A percentile compares a stretch with the other conserved stretches of the same genome.
Evolutionary conservation across 1,284 basidiomycete genomes (phyloP).

Genomic region (Kalmanozyma brasiliensis): DNA sequence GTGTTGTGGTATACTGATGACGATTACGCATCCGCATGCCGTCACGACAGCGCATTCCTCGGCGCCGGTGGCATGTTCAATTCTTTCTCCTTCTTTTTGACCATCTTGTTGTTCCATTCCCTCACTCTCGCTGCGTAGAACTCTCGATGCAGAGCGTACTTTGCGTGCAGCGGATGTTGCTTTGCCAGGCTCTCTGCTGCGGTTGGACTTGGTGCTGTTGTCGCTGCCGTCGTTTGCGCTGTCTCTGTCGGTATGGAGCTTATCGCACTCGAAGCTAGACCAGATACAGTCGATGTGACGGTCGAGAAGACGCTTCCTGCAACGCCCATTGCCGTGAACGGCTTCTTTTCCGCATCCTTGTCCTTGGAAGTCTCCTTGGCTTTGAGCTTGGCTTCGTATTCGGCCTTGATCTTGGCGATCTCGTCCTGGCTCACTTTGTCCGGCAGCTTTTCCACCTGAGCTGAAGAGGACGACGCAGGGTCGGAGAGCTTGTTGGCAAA

Average conservation of each 20-base stretch:
- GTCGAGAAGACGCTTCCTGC: slow-evolving; percentile 42
- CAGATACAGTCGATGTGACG: slow-evolving; percentile 36
- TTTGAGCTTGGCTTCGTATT: slow-evolving; percentile 44
- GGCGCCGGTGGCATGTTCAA: slow-evolving; percentile 54
- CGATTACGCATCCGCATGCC: too few relatives aligned
- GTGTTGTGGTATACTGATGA: too few relatives aligned
- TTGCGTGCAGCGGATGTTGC: slow-evolving; percentile 36
- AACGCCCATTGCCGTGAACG: slow-evolving; percentile 25
- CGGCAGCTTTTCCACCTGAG: slow-evolving; percentile 21
- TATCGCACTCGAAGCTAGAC: slow-evolving; percentile 33
- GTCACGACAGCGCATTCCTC: slow-evolving; percentile 27
- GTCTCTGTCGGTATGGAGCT: slow-evolving; percentile 14
- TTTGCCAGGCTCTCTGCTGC: slow-evolving; percentile 16
- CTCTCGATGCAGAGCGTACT: slow-evolving; percentile 56
- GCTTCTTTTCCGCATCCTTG: slow-evolving; percentile 24
- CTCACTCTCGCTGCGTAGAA: slow-evolving; percentile 53
- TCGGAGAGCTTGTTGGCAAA: slow-evolving; percentile 50
- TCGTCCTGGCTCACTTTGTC: slow-evolving; percentile 52
- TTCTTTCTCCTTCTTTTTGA: slow-evolving; percentile 42
- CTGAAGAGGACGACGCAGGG: slow-evolving; percentile 8
- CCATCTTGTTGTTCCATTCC: slow-evolving; percentile 43
- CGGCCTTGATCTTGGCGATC: slow-evolving; percentile 53
- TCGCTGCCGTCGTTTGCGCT: slow-evolving; percentile 9
- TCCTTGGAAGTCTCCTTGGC: slow-evolving; percentile 33
- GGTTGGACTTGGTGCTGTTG: slow-evolving; percentile 5